These are phyloP conservation scores for Acanthamoeba royreba DNA, from an alignment of 208 protist genomes.

Conservation along the genomic window DNA sequence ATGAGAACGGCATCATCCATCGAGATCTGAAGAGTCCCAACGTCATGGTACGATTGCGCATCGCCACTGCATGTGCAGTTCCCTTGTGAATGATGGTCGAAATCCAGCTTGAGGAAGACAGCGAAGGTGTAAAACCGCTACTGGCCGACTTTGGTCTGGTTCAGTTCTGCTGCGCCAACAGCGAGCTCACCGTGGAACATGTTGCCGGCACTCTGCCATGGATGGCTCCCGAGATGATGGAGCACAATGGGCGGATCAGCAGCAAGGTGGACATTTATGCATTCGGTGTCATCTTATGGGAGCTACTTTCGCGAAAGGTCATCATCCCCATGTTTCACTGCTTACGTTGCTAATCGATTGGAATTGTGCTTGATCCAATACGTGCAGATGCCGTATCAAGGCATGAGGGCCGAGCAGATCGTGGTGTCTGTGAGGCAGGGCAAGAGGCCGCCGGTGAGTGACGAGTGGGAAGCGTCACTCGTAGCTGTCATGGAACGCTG, in stretches of 20 bases:
- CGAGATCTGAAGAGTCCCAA: background rate
- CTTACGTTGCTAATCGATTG: background rate
- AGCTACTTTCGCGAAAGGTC: background rate
- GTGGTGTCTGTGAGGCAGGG: background rate
- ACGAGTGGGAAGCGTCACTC: background rate
- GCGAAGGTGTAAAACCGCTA: background rate
- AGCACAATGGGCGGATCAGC: background rate
- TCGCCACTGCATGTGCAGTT: background rate
- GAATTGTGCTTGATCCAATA: background rate
- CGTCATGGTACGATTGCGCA: too few species aligned
- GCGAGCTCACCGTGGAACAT: background rate
- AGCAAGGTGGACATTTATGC: background rate
- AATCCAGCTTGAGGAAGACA: background rate
- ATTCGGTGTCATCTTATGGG: background rate
- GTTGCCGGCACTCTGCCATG: background rate
- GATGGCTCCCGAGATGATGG: background rate
- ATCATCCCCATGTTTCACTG: too few species aligned
- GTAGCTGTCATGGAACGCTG: background rate
- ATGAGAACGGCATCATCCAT: background rate
- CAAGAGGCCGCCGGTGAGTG: background rate
- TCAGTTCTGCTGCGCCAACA: background rate
- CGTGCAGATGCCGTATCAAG: background rate
- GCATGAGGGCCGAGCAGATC: background rate
- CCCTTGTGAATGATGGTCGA: too few species aligned
- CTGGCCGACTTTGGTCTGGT: background rate